Percentiles rank a stretch among this genome's conserved stretches.
These are phyloP conservation scores for Arabidopsis lyrata DNA, from an alignment of 441 rosid species.

Conservation along the genomic window DNA sequence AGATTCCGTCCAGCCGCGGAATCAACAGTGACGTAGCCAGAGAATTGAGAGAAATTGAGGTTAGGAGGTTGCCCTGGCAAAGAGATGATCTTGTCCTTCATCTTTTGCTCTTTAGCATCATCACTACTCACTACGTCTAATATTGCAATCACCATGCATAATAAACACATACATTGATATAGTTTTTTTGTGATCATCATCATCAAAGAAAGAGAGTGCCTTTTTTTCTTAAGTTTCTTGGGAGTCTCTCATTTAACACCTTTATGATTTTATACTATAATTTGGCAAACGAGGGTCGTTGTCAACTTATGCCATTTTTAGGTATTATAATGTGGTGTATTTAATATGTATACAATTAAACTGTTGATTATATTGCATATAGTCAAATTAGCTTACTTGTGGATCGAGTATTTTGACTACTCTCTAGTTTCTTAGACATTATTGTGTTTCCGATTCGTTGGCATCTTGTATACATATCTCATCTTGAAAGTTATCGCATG, in stretches of 20 bases:
- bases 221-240: slow-evolving; percentile 18
- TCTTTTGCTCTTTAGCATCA: slow-evolving; percentile 36
- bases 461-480: slow-evolving; percentile 17
- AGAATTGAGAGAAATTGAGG: slow-evolving; percentile 71
- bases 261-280: slow-evolving; percentile 37
- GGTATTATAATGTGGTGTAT: slow-evolving; percentile 24
- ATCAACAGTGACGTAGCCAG: slow-evolving; percentile 79
- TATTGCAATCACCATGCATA: slow-evolving; percentile 22
- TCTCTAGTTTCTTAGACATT: slow-evolving; percentile 32
- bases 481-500: not conserved
- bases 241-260: slow-evolving; percentile 32
- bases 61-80: slow-evolving; percentile 75
- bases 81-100: slow-evolving; percentile 58
- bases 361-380: slow-evolving; percentile 22
- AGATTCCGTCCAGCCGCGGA: slow-evolving; percentile 61
- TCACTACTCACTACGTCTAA: slow-evolving; percentile 35
- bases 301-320: slow-evolving; percentile 34
- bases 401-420: slow-evolving; percentile 37
- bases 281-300: slow-evolving; percentile 32
- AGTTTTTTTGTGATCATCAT: slow-evolving; percentile 22
- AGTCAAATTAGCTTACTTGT: slow-evolving; percentile 48
- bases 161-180: slow-evolving; percentile 18
- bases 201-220: slow-evolving; percentile 11
- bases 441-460: slow-evolving; percentile 18
- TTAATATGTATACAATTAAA: not conserved